Conservation (phyloP, 2,329 filamentous ascomycete genomes). For the Ophiostoma novo-ulmi region DNA sequence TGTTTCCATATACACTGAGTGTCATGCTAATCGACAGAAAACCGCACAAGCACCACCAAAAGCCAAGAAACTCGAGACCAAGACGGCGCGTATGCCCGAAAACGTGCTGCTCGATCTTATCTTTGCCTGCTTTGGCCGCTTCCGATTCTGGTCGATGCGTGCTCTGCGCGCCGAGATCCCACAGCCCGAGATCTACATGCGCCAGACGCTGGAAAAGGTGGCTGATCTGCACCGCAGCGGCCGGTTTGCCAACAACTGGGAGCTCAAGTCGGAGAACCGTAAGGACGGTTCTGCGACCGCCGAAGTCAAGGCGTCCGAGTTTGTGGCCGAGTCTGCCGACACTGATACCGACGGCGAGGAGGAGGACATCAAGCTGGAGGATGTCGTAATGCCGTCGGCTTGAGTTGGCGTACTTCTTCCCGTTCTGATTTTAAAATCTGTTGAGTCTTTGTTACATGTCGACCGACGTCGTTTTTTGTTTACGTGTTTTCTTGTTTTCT, state of each 20-base stretch:
- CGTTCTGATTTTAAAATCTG: background rate
- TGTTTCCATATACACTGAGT: background rate
- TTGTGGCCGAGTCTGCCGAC: slow-evolving; percentile 39
- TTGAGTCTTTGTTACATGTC: too few species aligned
- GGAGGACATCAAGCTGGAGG: slow-evolving; percentile 57
- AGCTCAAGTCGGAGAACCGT: slow-evolving; percentile 64
- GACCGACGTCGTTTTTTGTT: background rate
- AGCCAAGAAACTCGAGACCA: slow-evolving; percentile 65
- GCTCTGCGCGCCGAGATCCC: slow-evolving; percentile 69
- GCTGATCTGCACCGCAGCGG: slow-evolving; percentile 76
- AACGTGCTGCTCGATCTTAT: slow-evolving; percentile 83
- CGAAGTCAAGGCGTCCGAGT: slow-evolving; percentile 46
- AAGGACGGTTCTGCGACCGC: slow-evolving; percentile 48
- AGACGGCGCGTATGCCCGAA: slow-evolving; percentile 83
- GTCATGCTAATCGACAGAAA: slow-evolving; percentile 43
- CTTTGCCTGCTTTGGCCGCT: slow-evolving; percentile 75
- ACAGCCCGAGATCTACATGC: slow-evolving; percentile 91
- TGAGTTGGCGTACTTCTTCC: background rate
- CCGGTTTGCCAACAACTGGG: slow-evolving; percentile 80
- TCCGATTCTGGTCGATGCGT: slow-evolving; percentile 92
- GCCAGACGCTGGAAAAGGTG: slow-evolving; percentile 75
- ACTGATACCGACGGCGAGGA: slow-evolving; percentile 58
- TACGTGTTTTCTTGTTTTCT: background rate
- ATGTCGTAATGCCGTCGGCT: slow-evolving; percentile 47
- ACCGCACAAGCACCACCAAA: slow-evolving; percentile 43